phyloP scores from a whole-genome alignment of 768 basidiomycete genomes.

The Myochromella boudieri region DNA sequence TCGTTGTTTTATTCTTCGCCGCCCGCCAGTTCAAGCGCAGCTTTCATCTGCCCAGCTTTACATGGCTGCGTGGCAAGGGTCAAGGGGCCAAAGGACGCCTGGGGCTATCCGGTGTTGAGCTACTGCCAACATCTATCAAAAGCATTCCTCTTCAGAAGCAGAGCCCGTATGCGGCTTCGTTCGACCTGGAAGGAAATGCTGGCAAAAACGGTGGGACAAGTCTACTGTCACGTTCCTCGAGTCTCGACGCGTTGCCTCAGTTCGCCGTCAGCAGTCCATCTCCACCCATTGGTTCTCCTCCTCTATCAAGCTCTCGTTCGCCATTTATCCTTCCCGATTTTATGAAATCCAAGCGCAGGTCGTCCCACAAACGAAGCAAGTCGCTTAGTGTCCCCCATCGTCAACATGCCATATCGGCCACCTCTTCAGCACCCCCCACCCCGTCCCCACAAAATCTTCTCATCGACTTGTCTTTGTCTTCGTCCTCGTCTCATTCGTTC shows the following conservation, averaged over 20 bases:
- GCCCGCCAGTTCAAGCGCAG: constrained; percentile 15
- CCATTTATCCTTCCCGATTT: constrained; percentile 15
- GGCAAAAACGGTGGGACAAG: constrained; percentile 12
- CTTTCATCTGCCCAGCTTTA: constrained; percentile 14
- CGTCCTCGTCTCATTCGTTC: constrained; percentile 18
- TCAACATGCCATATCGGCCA: too few species aligned
- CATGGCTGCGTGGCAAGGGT: constrained; percentile 21
- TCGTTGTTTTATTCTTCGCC: constrained; percentile 16
- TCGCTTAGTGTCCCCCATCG: constrained; percentile 16
- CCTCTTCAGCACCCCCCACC: constrained; percentile 16
- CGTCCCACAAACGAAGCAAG: constrained; percentile 19
- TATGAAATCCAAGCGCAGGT: constrained; percentile 11
- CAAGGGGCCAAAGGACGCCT: constrained; percentile 17
- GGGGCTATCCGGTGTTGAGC: constrained; percentile 18
- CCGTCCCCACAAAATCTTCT: constrained; percentile 18
- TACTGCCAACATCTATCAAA: constrained; percentile 21
- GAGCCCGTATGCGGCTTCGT: constrained; percentile 15
- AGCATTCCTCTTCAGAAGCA: constrained; percentile 12
- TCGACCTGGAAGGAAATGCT: constrained; percentile 18
- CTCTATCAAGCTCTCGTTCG: constrained; percentile 11
- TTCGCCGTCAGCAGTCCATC: constrained; percentile 3
- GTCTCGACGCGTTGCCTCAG: constrained; percentile 18
- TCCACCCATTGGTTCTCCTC: constrained; percentile 9
- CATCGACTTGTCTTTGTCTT: constrained; percentile 19
- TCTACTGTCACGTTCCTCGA: constrained; percentile 21